phyloP scores from a whole-genome alignment of 768 basidiomycete genomes.

The Boletus fagicola region DNA sequence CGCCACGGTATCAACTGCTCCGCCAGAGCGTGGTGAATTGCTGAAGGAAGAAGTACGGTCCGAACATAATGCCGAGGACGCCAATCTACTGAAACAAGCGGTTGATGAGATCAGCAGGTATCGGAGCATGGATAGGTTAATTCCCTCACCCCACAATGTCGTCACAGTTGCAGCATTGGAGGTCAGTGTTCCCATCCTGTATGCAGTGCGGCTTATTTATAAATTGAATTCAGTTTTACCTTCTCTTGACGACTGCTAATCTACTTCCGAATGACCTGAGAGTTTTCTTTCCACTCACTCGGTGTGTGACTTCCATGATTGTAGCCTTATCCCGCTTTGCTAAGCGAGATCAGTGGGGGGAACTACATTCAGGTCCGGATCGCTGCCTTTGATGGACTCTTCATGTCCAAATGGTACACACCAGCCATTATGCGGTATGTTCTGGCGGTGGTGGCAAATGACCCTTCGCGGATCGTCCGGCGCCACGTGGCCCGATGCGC shows the following conservation, averaged over 20 bases:
- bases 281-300: slow-evolving; percentile 83
- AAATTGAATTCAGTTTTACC: slow-evolving; percentile 58
- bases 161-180: slow-evolving; percentile 90
- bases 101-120: slow-evolving; percentile 85
- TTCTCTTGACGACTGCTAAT: slow-evolving; percentile 72
- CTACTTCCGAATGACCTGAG: slow-evolving; percentile 74
- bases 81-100: slow-evolving; percentile 68
- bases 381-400: slow-evolving; percentile 91
- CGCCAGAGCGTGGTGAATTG: slow-evolving; percentile 80
- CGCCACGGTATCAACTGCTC: slow-evolving; percentile 70
- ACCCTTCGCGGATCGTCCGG: slow-evolving; percentile 77
- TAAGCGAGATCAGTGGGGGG: slow-evolving; percentile 66
- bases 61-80: slow-evolving; percentile 68
- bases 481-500: slow-evolving; percentile 85
- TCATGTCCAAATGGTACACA: slow-evolving; percentile 85
- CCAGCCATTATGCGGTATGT: slow-evolving; percentile 85
- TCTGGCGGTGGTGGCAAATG: slow-evolving; percentile 80
- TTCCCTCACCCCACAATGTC: slow-evolving; percentile 92
- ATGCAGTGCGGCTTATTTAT: slow-evolving; percentile 7
- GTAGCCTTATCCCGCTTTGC: not conserved
- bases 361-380: slow-evolving; percentile 90
- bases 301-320: slow-evolving; percentile 47
- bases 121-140: slow-evolving; percentile 91
- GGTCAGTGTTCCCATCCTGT: slow-evolving; percentile 45
- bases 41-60: slow-evolving; percentile 63